Evolutionary conservation across 176 grass and related monocot species (phyloP), one percentile per base, ranked within the genome.

Genomic region (Thinopyrum elongatum): DNA sequence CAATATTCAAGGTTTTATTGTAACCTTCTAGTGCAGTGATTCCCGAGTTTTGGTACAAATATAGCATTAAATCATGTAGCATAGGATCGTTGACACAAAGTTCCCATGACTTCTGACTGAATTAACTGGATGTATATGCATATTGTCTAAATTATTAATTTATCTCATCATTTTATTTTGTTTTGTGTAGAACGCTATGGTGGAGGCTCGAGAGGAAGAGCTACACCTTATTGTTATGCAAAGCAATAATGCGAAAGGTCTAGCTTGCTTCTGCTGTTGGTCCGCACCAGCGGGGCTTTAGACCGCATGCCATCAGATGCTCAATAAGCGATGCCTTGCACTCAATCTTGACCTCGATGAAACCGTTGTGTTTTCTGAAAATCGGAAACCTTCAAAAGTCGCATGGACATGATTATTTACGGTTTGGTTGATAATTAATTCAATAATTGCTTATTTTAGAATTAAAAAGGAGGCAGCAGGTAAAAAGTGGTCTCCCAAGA

Each of bases 321-420:
- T 4, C 31, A 33, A 33, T 33, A 33, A 4, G 5, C 38, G 7
- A 8, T 89, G 92, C 89, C 7, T n/a, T n/a, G n/a, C n/a, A n/a
- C 84, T 94, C 29, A 89, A 91, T 16, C 91, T 91, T 21, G 92
- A 94, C 29, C 88, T 94, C 2, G 86, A 91, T 17, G 92, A 94
- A 38, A 91, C 86, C 10, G 67, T 94, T 2, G 86, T 94, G 11
- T 80, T 94, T 26, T 83, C 92, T 30, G 89, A 94, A 91, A 86
- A 44, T 84, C 83, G 80, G 81, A 91, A 49, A 91, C 86, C 15
- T 89, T 33, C 5, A 4, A 4, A 33, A 33, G 31, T 33, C 31
- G 31, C 4, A 4, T 33, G 31, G 31, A 33, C 31, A 33, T n/a
- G 5, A 33, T 4, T 33, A 33, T 33, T 3, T 33, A 33, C 5